Conservation (phyloP, 352 stramenopile species). For the Phytophthora megakarya region DNA sequence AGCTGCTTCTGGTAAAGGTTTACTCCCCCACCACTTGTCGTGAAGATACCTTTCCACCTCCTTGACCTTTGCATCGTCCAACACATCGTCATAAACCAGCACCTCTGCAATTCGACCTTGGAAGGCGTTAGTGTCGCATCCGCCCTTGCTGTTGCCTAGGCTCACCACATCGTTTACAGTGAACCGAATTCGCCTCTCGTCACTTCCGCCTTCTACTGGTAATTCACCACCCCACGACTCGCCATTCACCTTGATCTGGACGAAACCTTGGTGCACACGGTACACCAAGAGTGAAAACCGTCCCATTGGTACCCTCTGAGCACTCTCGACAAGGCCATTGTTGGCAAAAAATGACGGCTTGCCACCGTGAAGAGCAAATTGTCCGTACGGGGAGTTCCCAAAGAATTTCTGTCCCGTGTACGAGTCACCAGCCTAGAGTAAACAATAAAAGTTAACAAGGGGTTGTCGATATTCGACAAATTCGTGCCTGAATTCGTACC, state of each 20-base stretch:
- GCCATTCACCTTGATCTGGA: constrained; percentile 56
- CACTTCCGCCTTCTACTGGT: constrained; percentile 5
- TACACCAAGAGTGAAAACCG: constrained; percentile 52
- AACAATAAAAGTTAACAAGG: background rate
- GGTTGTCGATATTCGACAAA: background rate
- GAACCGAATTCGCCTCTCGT: constrained; percentile 38
- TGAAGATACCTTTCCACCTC: constrained; percentile 52
- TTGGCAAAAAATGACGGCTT: constrained; percentile 62
- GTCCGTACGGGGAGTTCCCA: constrained; percentile 66
- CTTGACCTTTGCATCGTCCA: constrained; percentile 39
- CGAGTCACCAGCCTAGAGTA: constrained; percentile 36
- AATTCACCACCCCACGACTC: constrained; percentile 29
- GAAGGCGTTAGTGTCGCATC: constrained; percentile 66
- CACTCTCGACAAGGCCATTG: constrained; percentile 45
- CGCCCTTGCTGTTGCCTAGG: constrained; percentile 56
- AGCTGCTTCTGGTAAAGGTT: constrained; percentile 21
- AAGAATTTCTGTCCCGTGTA: constrained; percentile 71
- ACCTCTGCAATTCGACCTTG: constrained; percentile 62
- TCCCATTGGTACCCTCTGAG: constrained; percentile 19
- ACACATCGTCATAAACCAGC: constrained; percentile 50
- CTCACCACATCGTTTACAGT: constrained; percentile 54
- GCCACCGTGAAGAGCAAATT: constrained; percentile 66
- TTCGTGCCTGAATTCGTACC: constrained; percentile 25
- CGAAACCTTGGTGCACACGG: constrained; percentile 43
- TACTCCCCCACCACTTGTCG: constrained; percentile 53